Evolutionary conservation across 1,284 basidiomycete genomes (phyloP), one percentile per base, ranked within the genome.

Genomic region (Ganoderma sinense): DNA sequence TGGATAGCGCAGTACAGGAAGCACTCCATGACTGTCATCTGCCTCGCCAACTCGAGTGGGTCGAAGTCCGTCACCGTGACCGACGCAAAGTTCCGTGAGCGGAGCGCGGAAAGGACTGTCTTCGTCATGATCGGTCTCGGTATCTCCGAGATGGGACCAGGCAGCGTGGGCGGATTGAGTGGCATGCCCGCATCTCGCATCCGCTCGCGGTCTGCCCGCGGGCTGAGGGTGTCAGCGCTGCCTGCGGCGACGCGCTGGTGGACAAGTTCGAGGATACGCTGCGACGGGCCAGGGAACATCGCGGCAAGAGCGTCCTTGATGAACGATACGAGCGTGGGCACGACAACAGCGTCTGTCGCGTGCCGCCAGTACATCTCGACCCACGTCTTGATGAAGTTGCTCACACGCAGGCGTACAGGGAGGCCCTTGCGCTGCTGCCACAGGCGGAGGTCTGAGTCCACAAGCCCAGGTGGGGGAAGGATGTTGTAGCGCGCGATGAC

Each of bases 11-110:
- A 91, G 80, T 97, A 99, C 62, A 98, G 83, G 67, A 89, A 89
- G 76, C 91, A 94, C 81, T 99, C 98, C 90, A 97, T 94, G 70
- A 97, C 88, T n/a, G 97, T 98, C 75, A 99, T 81, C 82, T 99
- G 97, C 62, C 97, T 88, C 5, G 97, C 97, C 65, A 99, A 84
- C 80, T 99, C 97, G 67, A 97, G 82, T 29, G 95, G 85, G 78
- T 99, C 96, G 78, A 99, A 97, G 76, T 99, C 97, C n/a, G 92
- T 93, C 11, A 98, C 84, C 31, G 85, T 81, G 63, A 97, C 89
- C 3, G 84, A 78, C 2, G 80, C 77, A 73, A 88, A 94, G 73
- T 88, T 88, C 80, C 85, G 87, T 80, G 84, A 85, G 75, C 89
- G 84, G 73, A 93, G 78, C 74, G 88, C 80, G 55, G 87, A 82